Percentiles rank a stretch among this genome's conserved stretches.
These are phyloP conservation scores for Paramecium primaurelia DNA, from an alignment of 73 alveolate genomes.

Conservation along the genomic window DNA sequence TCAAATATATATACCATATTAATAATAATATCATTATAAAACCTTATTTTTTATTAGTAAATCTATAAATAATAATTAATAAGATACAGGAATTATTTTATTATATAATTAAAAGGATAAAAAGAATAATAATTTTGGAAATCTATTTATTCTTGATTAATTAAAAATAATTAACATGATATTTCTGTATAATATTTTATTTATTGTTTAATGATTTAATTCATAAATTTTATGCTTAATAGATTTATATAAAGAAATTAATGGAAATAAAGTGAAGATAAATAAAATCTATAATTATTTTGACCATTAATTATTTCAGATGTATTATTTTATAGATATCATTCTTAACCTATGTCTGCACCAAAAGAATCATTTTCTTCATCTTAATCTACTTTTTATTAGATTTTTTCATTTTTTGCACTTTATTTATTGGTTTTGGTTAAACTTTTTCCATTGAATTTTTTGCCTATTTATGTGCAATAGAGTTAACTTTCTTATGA, in stretches of 20 bases:
- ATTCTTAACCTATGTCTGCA: slow-evolving; percentile 37
- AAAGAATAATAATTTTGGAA: neutral
- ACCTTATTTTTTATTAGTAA: neutral
- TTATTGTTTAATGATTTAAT: too few species aligned
- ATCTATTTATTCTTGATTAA: too few species aligned
- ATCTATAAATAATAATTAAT: too few species aligned
- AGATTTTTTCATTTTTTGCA: neutral
- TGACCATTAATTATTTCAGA: neutral
- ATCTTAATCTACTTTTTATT: neutral
- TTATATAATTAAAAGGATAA: neutral
- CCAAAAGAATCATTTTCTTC: slow-evolving; percentile 29
- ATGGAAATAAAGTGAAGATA: neutral
- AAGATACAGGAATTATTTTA: neutral
- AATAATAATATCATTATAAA: neutral
- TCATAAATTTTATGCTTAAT: too few species aligned
- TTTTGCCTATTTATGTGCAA: slow-evolving; percentile 14
- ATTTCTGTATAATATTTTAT: too few species aligned
- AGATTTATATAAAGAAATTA: neutral
- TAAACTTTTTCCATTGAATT: neutral
- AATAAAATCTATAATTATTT: neutral
- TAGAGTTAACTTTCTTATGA: neutral
- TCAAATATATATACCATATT: too few species aligned
- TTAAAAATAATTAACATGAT: too few species aligned
- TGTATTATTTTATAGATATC: neutral
- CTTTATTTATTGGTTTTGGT: neutral